Conservation (phyloP, 225 moss, liverwort and hornwort genomes). For the Polytrichum formosum region DNA sequence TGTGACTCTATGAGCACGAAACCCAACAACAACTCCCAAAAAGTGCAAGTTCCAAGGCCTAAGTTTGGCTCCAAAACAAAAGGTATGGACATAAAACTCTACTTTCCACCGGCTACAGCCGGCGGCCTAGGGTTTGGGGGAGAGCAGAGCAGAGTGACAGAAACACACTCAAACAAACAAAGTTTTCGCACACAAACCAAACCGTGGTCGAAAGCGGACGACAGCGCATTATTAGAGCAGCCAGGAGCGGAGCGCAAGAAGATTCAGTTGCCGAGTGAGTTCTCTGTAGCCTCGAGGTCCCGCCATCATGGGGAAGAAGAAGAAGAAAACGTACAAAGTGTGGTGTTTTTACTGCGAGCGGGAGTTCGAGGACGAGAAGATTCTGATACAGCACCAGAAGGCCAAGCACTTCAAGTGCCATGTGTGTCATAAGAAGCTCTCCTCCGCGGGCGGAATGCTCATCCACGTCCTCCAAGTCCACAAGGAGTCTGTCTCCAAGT, state of each 20-base stretch:
- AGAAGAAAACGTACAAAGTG: slow-evolving; percentile 89
- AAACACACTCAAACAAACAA: too few species aligned
- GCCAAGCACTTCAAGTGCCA: slow-evolving; percentile 99
- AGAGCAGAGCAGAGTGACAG: too few species aligned
- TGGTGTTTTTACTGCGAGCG: slow-evolving; percentile 99
- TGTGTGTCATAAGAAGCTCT: slow-evolving; percentile 99
- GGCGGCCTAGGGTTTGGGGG: too few species aligned
- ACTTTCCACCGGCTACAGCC: too few species aligned
- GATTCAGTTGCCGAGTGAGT: neutral
- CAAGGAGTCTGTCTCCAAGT: slow-evolving; percentile 96
- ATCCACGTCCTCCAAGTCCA: slow-evolving; percentile 99
- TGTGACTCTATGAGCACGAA: too few species aligned
- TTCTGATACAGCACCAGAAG: slow-evolving; percentile 96
- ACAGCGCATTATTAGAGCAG: too few species aligned
- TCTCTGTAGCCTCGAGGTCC: neutral
- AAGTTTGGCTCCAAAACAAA: too few species aligned
- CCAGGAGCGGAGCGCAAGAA: neutral
- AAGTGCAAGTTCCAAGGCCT: too few species aligned
- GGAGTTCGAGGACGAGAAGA: slow-evolving; percentile 99
- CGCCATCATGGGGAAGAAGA: slow-evolving; percentile 83
- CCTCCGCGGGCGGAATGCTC: slow-evolving; percentile 94
- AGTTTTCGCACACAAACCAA: too few species aligned
- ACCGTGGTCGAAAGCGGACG: too few species aligned
- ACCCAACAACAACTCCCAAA: too few species aligned
- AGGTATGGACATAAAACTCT: too few species aligned